Conservation (phyloP, 1,284 basidiomycete genomes). For the Ustilago lituana region DNA sequence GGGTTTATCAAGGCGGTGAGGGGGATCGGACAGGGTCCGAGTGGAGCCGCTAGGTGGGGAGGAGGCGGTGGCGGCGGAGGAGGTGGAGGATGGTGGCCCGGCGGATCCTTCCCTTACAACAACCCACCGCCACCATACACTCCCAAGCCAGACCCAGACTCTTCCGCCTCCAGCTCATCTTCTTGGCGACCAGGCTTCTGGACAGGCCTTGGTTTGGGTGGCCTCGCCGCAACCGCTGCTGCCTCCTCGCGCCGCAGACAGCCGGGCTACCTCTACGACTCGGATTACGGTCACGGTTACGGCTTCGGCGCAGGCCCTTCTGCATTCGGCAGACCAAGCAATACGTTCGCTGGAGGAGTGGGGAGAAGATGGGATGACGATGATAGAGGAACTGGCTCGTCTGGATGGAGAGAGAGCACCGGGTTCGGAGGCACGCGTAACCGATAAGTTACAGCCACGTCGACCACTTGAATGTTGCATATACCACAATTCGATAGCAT, state of each 20-base stretch:
- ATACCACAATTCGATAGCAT: no score
- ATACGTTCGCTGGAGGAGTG: background rate
- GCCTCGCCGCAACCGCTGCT: slow-evolving; percentile 34
- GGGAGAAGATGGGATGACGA: slow-evolving; percentile 20
- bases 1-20: slow-evolving; percentile 26
- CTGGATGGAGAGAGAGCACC: slow-evolving; percentile 25
- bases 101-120: slow-evolving; percentile 7
- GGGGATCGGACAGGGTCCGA: slow-evolving; percentile 46
- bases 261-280: slow-evolving; percentile 1
- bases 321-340: background rate
- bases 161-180: slow-evolving; percentile 1
- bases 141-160: slow-evolving; percentile 67
- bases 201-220: slow-evolving; percentile 51
- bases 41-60: slow-evolving; percentile 52
- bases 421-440: slow-evolving; percentile 56
- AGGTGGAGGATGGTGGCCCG: slow-evolving; percentile 48
- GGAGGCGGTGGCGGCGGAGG: slow-evolving; percentile 71
- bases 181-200: slow-evolving; percentile 56
- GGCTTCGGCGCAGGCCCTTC: slow-evolving; percentile 1
- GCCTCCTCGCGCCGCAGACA: slow-evolving; percentile 10
- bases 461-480: no score
- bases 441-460: slow-evolving; percentile 5
- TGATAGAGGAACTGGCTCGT: slow-evolving; percentile 5
- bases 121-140: slow-evolving; percentile 83
- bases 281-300: slow-evolving; percentile 5